phyloP scores from a whole-genome alignment of 306 rosid species.

The Arachis stenosperma region DNA sequence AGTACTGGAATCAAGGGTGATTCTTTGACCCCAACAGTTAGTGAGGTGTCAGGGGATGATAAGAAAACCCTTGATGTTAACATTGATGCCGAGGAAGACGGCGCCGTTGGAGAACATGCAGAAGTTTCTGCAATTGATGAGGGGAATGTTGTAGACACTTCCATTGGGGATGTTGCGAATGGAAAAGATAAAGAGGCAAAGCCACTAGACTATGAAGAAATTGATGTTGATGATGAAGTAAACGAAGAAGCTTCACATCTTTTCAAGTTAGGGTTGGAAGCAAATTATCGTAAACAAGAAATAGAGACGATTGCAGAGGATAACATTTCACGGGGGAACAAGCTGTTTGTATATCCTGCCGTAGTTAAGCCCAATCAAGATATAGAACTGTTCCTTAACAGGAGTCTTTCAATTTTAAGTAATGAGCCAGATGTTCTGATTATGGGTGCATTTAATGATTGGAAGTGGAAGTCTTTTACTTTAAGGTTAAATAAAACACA shows the following conservation, averaged over 20 bases:
- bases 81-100: slow-evolving; percentile 33
- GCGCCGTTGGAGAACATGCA: slow-evolving; percentile 42
- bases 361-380: slow-evolving; percentile 79
- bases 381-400: slow-evolving; percentile 73
- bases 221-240: background rate
- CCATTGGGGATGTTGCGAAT: slow-evolving; percentile 24
- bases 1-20: slow-evolving; percentile 53
- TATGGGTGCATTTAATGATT: slow-evolving; percentile 90
- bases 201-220: slow-evolving; percentile 12
- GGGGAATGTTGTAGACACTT: slow-evolving; percentile 41
- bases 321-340: slow-evolving; percentile 56
- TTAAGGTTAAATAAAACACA: slow-evolving; percentile 56
- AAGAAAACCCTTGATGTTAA: slow-evolving; percentile 28
- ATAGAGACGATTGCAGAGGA: slow-evolving; percentile 71
- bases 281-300: slow-evolving; percentile 53
- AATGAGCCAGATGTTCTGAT: slow-evolving; percentile 69
- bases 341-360: slow-evolving; percentile 76
- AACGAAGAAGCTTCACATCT: slow-evolving; percentile 51
- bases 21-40: slow-evolving; percentile 51
- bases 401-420: slow-evolving; percentile 63
- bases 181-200: slow-evolving; percentile 16
- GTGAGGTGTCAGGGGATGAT: slow-evolving; percentile 41
- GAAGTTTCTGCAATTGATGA: slow-evolving; percentile 28
- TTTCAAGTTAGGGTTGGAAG: slow-evolving; percentile 67
- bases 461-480: slow-evolving; percentile 89